Evolutionary conservation across 495 filamentous ascomycete species (phyloP), one percentile per base, ranked within the genome.

Genomic region (Penicillium antarcticum): DNA sequence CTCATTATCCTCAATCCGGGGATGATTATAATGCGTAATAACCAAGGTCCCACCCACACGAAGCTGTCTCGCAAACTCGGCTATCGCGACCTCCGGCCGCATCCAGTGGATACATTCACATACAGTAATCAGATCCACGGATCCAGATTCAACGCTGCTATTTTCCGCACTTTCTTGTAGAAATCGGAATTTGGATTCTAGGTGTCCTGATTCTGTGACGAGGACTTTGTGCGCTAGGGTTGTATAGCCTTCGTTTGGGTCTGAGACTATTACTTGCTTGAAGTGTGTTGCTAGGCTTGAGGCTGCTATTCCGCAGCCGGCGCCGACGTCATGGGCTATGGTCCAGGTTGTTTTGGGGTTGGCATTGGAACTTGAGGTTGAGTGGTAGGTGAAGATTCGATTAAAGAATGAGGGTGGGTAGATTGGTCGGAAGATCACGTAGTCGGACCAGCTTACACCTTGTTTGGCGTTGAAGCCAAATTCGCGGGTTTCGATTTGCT

Each of bases 91-190:
- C 9, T 48, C 36, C 8, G 45, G 45, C 16, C 36, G 19, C 26
- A 26, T 48, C 45, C 45, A 48, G 24, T 48, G 45, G 5, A 48
- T 48, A 32, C 45, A 48, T 26, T 48, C 45, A 2, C 45, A 48
- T 4, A 26, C 45, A 24, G 36, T 32, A 35, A 48, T 33, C 14
- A 48, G 17, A 13, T 48, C 45, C 1, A 48, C 45, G 1, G 35
- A 19, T 2, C 34, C 45, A 18, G 45, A n/a, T 6, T 48, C 16
- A n/a, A 48, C 21, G 9, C 35, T 32, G 36, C 45, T 40, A 11
- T 21, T 40, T 18, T 40, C 45, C 7, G 45, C 45, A 6, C 35
- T 40, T 40, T 48, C 45, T 18, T 38, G 14, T 7, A 48, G 17
- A 6, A 48, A 48, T 0, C 7, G n/a, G 35, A 48, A 40, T 13